Conservation (phyloP, 2,329 filamentous ascomycete species). For the Catunica adiposa region DNA sequence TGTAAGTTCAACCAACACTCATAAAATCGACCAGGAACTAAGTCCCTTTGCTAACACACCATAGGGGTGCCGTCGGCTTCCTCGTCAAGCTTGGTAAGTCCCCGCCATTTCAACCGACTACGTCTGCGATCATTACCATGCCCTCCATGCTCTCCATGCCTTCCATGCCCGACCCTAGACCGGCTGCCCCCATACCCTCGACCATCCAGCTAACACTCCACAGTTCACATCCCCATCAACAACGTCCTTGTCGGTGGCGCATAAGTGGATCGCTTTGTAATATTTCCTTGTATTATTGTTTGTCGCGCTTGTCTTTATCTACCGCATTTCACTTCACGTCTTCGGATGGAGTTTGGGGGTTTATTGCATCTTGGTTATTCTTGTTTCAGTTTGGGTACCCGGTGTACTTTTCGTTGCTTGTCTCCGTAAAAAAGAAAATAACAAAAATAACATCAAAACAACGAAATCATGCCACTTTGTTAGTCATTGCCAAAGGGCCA, state of each 20-base stretch:
- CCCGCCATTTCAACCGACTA: neutral
- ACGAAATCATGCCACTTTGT: neutral
- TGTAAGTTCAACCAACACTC: constrained; percentile 23
- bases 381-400: constrained; percentile 2
- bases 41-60: neutral
- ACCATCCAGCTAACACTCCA: neutral
- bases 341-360: constrained; percentile 9
- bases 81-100: constrained; percentile 50
- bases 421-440: neutral
- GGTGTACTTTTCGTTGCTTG: neutral
- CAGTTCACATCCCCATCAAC: constrained; percentile 55
- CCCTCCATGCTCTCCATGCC: too few relatives aligned
- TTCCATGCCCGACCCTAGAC: too few relatives aligned
- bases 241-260: constrained; percentile 52
- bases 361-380: neutral
- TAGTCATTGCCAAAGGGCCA: too few relatives aligned
- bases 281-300: neutral
- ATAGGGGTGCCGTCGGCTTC: constrained; percentile 45
- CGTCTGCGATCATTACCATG: too few relatives aligned
- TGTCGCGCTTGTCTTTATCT: neutral
- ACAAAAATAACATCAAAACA: neutral
- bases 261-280: constrained; percentile 23
- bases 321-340: constrained; percentile 6
- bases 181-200: neutral
- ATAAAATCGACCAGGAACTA: neutral